phyloP scores from a whole-genome alignment of 352 stramenopile species.

The Phytophthora quininea region DNA sequence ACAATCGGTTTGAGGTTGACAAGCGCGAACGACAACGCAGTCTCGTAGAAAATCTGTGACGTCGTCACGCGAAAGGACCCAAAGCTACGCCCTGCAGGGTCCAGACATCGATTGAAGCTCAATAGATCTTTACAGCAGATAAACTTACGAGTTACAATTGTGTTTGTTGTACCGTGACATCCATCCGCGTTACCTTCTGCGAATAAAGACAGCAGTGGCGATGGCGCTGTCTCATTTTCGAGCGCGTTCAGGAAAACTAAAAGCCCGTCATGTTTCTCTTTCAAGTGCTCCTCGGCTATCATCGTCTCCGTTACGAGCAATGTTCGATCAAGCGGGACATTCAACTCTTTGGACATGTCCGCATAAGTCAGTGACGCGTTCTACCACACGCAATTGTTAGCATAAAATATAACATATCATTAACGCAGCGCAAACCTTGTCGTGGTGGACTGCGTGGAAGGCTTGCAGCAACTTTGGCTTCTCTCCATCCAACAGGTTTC shows the following conservation, averaged over 20 bases:
- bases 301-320: conserved; percentile 34
- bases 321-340: conserved; percentile 33
- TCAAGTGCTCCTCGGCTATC: background rate
- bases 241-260: conserved; percentile 16
- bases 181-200: conserved; percentile 17
- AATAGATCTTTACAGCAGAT: conserved; percentile 34
- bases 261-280: conserved; percentile 6
- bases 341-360: conserved; percentile 16
- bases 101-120: conserved; percentile 44
- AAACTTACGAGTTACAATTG: background rate
- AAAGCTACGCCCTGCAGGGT: conserved; percentile 43
- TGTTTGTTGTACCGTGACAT: background rate
- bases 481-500: conserved; percentile 9
- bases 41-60: conserved; percentile 70
- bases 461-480: conserved; percentile 11
- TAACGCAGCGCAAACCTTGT: conserved; percentile 11
- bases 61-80: conserved; percentile 47
- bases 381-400: background rate
- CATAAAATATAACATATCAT: background rate
- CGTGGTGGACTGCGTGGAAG: conserved; percentile 27
- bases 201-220: conserved; percentile 22
- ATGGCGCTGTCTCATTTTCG: background rate
- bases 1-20: conserved; percentile 96
- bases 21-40: conserved; percentile 68
- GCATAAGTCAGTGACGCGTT: conserved; percentile 21